Conservation (phyloP, 2,329 filamentous ascomycete genomes). For the Fusarium sulawesiense region DNA sequence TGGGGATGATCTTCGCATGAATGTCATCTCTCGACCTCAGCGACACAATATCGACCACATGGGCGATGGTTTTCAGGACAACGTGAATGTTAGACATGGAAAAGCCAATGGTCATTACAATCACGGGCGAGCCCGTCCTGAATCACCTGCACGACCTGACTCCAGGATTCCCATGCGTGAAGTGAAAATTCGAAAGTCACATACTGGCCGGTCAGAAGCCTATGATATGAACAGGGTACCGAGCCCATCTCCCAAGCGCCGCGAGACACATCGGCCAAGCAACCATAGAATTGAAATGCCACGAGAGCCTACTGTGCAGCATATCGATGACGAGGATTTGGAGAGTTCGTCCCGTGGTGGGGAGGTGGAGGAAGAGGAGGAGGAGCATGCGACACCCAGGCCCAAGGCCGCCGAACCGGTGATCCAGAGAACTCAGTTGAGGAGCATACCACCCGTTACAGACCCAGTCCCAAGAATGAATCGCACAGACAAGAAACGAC, state of each 20-base stretch:
- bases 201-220: slow-evolving; percentile 38
- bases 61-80: slow-evolving; percentile 51
- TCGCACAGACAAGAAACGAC: slow-evolving; percentile 54
- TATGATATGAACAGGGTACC: slow-evolving; percentile 36
- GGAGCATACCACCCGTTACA: slow-evolving; percentile 39
- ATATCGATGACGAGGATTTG: slow-evolving; percentile 41
- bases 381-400: slow-evolving; percentile 40
- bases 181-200: slow-evolving; percentile 45
- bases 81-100: slow-evolving; percentile 27
- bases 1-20: slow-evolving; percentile 54
- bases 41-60: slow-evolving; percentile 45
- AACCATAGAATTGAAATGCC: slow-evolving; percentile 29
- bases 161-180: slow-evolving; percentile 57
- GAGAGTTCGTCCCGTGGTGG: slow-evolving; percentile 42
- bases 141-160: slow-evolving; percentile 44
- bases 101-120: slow-evolving; percentile 33
- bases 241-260: slow-evolving; percentile 45
- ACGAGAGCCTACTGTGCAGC: slow-evolving; percentile 34
- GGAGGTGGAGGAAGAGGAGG: slow-evolving; percentile 40
- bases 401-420: slow-evolving; percentile 39
- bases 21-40: slow-evolving; percentile 47
- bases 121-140: slow-evolving; percentile 34
- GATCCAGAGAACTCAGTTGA: slow-evolving; percentile 34
- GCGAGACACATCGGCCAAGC: slow-evolving; percentile 36
- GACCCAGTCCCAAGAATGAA: slow-evolving; percentile 11